Base-by-base conservation (phyloP, 345 rosid genomes). In the Rhizophora mangle region DNA sequence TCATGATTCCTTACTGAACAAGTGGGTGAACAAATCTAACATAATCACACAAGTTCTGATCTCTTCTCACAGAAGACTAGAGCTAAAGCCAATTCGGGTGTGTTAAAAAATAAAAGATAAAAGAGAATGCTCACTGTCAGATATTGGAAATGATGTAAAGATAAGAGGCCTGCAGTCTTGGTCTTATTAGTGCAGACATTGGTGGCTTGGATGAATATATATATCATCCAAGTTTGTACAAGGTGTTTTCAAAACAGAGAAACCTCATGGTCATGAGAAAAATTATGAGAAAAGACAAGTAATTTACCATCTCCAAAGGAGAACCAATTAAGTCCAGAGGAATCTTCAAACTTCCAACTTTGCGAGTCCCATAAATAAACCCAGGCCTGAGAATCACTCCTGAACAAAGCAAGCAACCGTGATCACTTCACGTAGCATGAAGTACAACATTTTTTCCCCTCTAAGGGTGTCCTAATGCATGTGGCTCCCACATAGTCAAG, bases 311-410 rank as follows among this genome's bases (percentile, higher is more conserved):
- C 82, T 92, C 97, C 87, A 95, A 15, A 10, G 98, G 99, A 36
- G 87, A 90, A 58, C 98, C 99, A 76, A 95, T 70, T 6, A 89
- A 79, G 37, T 96, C 89, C 24, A 95, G 87, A 57, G 98, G 98
- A 65, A 95, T 46, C 78, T 89, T 92, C 85, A 89, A 13, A 72
- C 83, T 85, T 55, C 98, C 91, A 74, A 95, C 90, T 27, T 63
- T 79, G 27, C 98, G 98, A 67, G 96, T 90, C 70, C 99, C 99
- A 55, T 92, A 79, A 56, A 95, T 95, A 74, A 92, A 95, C 66
- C 99, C 99, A 26, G 99, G 99, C 76, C 97, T 86, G 82, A 92
- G 76, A 64, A 95, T 85, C 73, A 95, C 85, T 21, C 98, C 99
- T 92, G 88, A 68, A 66, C 60, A 76, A 59, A 32, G 55, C 20